Conservation (phyloP, 345 rosid genomes). For the Acer negundo region DNA sequence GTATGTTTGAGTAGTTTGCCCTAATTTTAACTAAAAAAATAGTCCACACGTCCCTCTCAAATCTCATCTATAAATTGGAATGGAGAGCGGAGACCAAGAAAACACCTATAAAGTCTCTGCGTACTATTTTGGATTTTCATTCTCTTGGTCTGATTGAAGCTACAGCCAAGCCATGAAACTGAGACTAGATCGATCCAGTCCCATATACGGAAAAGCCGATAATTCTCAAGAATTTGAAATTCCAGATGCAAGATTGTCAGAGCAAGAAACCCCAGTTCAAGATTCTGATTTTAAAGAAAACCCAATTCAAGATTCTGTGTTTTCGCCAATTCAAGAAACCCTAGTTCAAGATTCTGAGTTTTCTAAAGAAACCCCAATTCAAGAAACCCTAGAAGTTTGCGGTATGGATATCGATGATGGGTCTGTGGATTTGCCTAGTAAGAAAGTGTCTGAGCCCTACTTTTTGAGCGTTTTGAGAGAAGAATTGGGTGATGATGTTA, state of each 20-base stretch:
- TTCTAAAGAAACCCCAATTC: not conserved
- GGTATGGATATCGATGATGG: constrained; percentile 33
- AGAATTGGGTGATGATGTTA: no score
- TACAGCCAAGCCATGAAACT: no score
- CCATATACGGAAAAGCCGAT: constrained; percentile 15
- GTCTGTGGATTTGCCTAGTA: constrained; percentile 14
- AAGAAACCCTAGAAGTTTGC: not conserved
- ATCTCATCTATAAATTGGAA: no score
- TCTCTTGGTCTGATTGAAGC: no score
- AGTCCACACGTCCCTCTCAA: no score
- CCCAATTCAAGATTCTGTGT: not conserved
- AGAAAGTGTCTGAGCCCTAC: constrained; percentile 41
- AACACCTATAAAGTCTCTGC: no score
- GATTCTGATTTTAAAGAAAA: not conserved
- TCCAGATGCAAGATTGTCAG: not conserved
- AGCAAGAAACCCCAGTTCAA: constrained; percentile 9
- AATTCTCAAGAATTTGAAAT: not conserved
- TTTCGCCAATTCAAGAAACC: not conserved
- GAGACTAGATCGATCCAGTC: not conserved
- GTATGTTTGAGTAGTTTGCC: no score
- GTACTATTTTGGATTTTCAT: no score
- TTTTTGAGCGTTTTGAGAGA: no score
- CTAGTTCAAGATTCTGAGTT: no score
- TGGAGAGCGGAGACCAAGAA: no score
- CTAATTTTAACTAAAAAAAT: no score